A percentile compares a stretch with the other conserved stretches of the same genome.
phyloP scores from a whole-genome alignment of 768 basidiomycete species.

The Pleurotus tuber-regium region DNA sequence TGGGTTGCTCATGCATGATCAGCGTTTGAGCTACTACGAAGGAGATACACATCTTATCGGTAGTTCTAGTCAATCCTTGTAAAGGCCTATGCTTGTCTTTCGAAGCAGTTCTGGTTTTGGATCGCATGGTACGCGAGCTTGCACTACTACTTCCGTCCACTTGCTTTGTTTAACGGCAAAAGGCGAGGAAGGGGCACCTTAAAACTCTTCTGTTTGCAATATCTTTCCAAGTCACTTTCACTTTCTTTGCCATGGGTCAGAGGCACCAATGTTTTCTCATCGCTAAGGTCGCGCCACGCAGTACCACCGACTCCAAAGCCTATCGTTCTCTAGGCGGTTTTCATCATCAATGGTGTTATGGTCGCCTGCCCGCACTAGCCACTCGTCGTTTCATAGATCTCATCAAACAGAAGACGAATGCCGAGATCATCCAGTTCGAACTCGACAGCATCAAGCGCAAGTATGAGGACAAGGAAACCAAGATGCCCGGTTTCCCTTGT shows the following conservation, averaged over 20 bases:
- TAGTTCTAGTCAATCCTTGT: too few relatives aligned
- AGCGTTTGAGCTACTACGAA: too few relatives aligned
- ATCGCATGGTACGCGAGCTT: too few relatives aligned
- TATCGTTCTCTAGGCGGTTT: conserved; percentile 36
- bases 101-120: too few relatives aligned
- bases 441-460: conserved; percentile 28
- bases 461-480: conserved; percentile 19
- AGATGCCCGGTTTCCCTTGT: conserved; percentile 25
- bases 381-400: conserved; percentile 31
- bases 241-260: conserved; percentile 40
- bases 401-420: conserved; percentile 32
- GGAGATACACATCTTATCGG: too few relatives aligned
- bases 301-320: conserved; percentile 14
- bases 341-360: conserved; percentile 40
- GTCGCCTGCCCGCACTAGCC: conserved; percentile 28
- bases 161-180: too few relatives aligned
- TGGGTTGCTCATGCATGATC: too few relatives aligned
- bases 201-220: too few relatives aligned
- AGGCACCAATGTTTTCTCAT: conserved; percentile 40
- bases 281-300: conserved; percentile 27
- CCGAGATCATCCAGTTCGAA: conserved; percentile 28
- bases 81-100: too few relatives aligned
- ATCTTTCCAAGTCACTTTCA: too few relatives aligned
- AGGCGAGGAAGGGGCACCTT: too few relatives aligned
- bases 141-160: too few relatives aligned